Evolutionary conservation across 768 basidiomycete species (phyloP).

Genomic region (Lenzites betulinus): DNA sequence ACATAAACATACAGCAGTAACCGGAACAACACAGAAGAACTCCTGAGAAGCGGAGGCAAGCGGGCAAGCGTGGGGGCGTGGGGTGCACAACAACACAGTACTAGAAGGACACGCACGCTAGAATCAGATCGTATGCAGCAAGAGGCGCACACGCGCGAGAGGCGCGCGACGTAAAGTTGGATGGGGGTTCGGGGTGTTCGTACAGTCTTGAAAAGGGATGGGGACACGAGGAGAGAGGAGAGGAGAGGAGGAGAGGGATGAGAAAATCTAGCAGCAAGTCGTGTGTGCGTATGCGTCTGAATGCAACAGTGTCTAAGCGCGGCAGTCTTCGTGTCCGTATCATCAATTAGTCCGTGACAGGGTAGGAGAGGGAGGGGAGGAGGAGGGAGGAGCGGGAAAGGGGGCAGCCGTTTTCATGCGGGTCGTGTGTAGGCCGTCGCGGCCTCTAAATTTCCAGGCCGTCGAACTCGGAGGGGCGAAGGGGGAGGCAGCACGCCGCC

Average conservation of each 20-base stretch:
- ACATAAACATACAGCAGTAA: constrained; percentile 8
- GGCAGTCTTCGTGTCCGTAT: constrained; percentile 10
- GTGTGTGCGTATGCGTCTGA: constrained; percentile 6
- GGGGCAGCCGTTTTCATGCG: neutral
- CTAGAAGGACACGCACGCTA: constrained; percentile 5
- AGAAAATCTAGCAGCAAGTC: constrained; percentile 9
- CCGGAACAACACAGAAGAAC: neutral
- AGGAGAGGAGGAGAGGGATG: neutral
- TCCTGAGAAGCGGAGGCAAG: no score
- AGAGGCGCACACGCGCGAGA: no score
- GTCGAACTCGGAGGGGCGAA: neutral
- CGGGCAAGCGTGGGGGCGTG: neutral
- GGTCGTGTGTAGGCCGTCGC: neutral
- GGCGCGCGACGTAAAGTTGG: neutral
- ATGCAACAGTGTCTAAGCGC: neutral
- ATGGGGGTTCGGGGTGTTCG: neutral
- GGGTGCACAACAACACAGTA: neutral
- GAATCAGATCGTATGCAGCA: no score
- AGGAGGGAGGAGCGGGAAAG: no score
- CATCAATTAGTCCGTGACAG: constrained; percentile 1
- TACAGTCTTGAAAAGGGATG: neutral
- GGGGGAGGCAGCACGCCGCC: neutral
- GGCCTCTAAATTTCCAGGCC: neutral
- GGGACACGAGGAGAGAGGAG: neutral
- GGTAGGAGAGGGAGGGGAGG: no score